Percentiles rank a stretch among this genome's conserved stretches.
Evolutionary conservation across 331 rosid genomes (phyloP).

Genomic region (Prunus yedoensis): DNA sequence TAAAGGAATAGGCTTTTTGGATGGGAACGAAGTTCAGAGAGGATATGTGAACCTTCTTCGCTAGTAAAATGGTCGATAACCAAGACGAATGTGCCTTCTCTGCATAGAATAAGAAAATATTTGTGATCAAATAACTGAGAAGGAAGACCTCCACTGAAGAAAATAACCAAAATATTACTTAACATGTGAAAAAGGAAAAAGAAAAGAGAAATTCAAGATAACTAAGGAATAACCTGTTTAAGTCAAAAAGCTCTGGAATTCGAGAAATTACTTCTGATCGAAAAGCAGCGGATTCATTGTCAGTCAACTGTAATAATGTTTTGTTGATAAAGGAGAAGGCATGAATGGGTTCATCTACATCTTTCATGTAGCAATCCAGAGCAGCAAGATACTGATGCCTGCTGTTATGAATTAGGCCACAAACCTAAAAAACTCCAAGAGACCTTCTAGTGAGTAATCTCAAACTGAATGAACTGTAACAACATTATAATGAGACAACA

Average conservation of each 20-base stretch:
- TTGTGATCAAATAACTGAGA: slow-evolving; percentile 5
- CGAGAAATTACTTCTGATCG: slow-evolving; percentile 68
- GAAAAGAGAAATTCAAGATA: slow-evolving; percentile 14
- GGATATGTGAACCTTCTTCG: slow-evolving; percentile 62
- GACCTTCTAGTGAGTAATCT: slow-evolving; percentile 22
- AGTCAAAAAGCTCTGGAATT: slow-evolving; percentile 67
- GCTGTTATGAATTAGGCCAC: slow-evolving; percentile 79
- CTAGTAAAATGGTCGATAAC: slow-evolving; percentile 59
- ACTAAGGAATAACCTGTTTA: slow-evolving; percentile 63
- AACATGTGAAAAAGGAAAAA: neutral
- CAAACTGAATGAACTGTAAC: slow-evolving; percentile 19
- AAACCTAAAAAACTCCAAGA: slow-evolving; percentile 57
- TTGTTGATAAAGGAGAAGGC: slow-evolving; percentile 81
- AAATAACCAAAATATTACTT: slow-evolving; percentile 6
- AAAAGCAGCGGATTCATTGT: slow-evolving; percentile 44
- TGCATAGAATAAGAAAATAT: slow-evolving; percentile 32
- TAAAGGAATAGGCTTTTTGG: slow-evolving; percentile 83
- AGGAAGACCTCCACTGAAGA: slow-evolving; percentile 8
- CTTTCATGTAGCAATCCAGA: slow-evolving; percentile 87
- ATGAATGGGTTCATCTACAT: slow-evolving; percentile 77
- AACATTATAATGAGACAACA: slow-evolving; percentile 27
- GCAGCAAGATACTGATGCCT: slow-evolving; percentile 74
- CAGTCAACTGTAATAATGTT: slow-evolving; percentile 54
- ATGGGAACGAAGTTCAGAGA: slow-evolving; percentile 67
- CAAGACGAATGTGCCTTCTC: slow-evolving; percentile 79